A percentile compares a stretch with the other conserved stretches of the same genome.
Conservation (phyloP, 371 early-diverging fungal species). For the Mortierella sp. region DNA sequence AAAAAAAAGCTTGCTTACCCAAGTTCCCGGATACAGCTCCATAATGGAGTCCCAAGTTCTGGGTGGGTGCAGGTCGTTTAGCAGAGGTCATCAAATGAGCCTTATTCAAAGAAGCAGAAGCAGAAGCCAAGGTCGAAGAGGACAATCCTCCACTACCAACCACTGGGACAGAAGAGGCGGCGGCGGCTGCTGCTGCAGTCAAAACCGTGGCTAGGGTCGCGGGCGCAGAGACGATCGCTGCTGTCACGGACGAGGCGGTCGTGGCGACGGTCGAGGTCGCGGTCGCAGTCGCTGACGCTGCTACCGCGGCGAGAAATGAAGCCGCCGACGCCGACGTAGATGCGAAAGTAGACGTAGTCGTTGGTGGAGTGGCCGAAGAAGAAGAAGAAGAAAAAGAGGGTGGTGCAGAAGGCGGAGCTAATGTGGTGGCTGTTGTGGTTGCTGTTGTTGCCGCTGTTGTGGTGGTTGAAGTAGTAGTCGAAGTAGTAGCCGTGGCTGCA, state of each 20-base stretch:
- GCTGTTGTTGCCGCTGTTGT: too few relatives aligned
- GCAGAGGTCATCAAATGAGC: neutral
- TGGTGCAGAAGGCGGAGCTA: too few relatives aligned
- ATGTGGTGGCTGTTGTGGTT: too few relatives aligned
- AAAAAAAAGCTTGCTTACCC: conserved; percentile 50
- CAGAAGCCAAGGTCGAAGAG: too few relatives aligned
- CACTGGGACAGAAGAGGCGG: neutral
- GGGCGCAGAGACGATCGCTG: neutral
- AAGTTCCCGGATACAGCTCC: conserved; percentile 71
- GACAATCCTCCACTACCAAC: too few relatives aligned
- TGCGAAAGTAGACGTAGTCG: neutral
- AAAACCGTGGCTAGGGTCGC: neutral
- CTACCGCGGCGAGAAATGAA: neutral
- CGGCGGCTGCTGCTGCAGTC: conserved; percentile 2
- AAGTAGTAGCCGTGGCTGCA: too few relatives aligned
- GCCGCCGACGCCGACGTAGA: neutral
- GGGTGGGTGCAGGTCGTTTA: neutral
- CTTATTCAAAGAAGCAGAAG: neutral
- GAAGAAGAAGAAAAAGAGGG: too few relatives aligned
- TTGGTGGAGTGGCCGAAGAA: too few relatives aligned
- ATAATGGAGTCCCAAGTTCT: conserved; percentile 63
- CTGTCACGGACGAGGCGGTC: neutral
- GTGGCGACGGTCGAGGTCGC: neutral
- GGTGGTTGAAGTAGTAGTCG: too few relatives aligned
- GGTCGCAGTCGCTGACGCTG: conserved; percentile 1